These are phyloP conservation scores for Taphrina pruni DNA, from an alignment of 1,139 yeast genomes.

Conservation along the genomic window DNA sequence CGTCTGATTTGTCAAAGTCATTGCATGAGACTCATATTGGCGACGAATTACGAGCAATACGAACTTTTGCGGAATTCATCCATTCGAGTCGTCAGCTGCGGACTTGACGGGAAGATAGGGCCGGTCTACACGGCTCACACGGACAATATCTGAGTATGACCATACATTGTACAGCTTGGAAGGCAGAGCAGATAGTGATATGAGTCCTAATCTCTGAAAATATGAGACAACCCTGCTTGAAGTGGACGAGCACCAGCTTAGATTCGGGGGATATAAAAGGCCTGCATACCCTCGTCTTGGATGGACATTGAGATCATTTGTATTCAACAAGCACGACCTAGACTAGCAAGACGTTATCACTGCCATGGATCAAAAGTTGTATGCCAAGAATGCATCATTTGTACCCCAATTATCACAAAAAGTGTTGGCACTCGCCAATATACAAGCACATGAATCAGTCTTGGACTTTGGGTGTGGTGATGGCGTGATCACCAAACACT, in stretches of 20 bases:
- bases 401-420: constrained; percentile 34
- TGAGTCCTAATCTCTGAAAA: too few species aligned
- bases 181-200: too few species aligned
- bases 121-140: background rate
- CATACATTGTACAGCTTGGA: too few species aligned
- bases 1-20: too few species aligned
- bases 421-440: constrained; percentile 19
- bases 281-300: background rate
- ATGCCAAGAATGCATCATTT: constrained; percentile 37
- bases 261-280: background rate
- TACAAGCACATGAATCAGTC: constrained; percentile 32
- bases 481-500: constrained; percentile 37
- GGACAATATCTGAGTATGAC: background rate
- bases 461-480: constrained; percentile 43
- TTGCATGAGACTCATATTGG: background rate
- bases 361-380: constrained; percentile 27
- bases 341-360: too few species aligned
- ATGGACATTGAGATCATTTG: too few species aligned
- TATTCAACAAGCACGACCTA: too few species aligned
- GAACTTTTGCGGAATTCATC: background rate
- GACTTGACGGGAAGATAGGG: background rate
- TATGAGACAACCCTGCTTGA: too few species aligned
- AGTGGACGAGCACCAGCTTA: background rate
- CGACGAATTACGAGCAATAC: background rate
- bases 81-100: background rate